Conservation (phyloP, 176 grass and related monocot genomes). For the Aegilops bicornis region DNA sequence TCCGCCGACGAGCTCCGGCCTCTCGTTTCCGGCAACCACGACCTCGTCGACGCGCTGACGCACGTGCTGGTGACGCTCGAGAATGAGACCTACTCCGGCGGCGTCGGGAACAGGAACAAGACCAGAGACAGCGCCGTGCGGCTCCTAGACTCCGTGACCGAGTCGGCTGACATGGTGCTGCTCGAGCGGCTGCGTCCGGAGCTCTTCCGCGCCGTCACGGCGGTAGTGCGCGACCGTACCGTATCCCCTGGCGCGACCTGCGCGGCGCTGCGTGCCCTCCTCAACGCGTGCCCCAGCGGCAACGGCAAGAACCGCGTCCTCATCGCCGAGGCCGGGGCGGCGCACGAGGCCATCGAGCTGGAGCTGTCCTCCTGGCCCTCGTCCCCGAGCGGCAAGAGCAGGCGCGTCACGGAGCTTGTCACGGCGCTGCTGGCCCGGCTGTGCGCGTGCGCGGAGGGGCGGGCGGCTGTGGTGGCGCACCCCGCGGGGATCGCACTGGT, state of each 20-base stretch:
- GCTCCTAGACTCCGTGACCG: conserved; percentile 30
- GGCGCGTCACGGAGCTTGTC: conserved; percentile 43
- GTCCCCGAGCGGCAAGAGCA: not conserved
- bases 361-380: conserved; percentile 23
- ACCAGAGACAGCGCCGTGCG: not conserved
- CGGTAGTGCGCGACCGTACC: conserved; percentile 17
- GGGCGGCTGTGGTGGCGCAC: conserved; percentile 44
- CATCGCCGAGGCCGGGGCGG: conserved; percentile 36
- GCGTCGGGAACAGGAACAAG: not conserved
- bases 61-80: conserved; percentile 15
- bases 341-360: conserved; percentile 42
- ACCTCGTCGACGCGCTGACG: conserved; percentile 34
- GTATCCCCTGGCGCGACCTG: conserved; percentile 31
- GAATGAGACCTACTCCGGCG: not conserved
- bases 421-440: conserved; percentile 47
- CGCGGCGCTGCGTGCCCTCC: conserved; percentile 28
- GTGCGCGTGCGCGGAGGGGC: conserved; percentile 54
- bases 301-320: conserved; percentile 30
- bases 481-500: conserved; percentile 49
- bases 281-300: conserved; percentile 13
- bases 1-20: conserved; percentile 17
- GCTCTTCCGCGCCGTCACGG: conserved; percentile 40
- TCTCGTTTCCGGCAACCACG: not conserved
- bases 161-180: not conserved
- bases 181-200: conserved; percentile 19